A percentile compares a stretch with the other conserved stretches of the same genome.
phyloP scores from a whole-genome alignment of 1,284 basidiomycete genomes.

The Xerocomus amazonicus region DNA sequence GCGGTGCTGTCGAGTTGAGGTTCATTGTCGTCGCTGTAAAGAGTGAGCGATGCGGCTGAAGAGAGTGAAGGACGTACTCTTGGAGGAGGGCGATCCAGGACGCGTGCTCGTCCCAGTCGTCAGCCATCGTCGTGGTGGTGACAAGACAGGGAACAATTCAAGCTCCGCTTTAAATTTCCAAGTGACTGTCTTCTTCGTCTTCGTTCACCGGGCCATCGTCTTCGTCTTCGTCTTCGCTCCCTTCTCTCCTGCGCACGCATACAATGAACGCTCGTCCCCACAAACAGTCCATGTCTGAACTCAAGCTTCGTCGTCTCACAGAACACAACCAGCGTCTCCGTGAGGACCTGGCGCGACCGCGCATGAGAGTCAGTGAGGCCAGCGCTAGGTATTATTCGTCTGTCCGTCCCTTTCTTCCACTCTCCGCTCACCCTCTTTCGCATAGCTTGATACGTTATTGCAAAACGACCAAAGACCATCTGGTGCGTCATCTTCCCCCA shows the following conservation, averaged over 20 bases:
- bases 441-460: slow-evolving; percentile 75
- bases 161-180: slow-evolving; percentile 27
- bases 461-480: slow-evolving; percentile 69
- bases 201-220: background rate
- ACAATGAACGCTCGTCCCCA: slow-evolving; percentile 52
- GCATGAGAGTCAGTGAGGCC: slow-evolving; percentile 76
- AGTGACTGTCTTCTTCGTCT: too few species aligned
- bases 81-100: slow-evolving; percentile 29
- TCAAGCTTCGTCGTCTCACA: slow-evolving; percentile 75
- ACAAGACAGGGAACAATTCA: slow-evolving; percentile 12
- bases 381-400: slow-evolving; percentile 57
- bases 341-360: slow-evolving; percentile 73
- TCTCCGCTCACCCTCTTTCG: slow-evolving; percentile 4
- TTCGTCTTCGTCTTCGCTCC: slow-evolving; percentile 8
- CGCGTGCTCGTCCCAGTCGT: slow-evolving; percentile 30
- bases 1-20: slow-evolving; percentile 8
- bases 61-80: slow-evolving; percentile 16
- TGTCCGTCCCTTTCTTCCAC: background rate
- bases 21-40: slow-evolving; percentile 19
- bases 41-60: background rate
- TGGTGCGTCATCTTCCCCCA: slow-evolving; percentile 42
- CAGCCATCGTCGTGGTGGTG: slow-evolving; percentile 8
- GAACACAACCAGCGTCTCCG: slow-evolving; percentile 77
- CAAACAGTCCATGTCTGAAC: slow-evolving; percentile 76
- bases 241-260: slow-evolving; percentile 8